A percentile compares a stretch with the other conserved stretches of the same genome.
Evolutionary conservation across 2,329 filamentous ascomycete species (phyloP).

Genomic region (Venturia asperata): DNA sequence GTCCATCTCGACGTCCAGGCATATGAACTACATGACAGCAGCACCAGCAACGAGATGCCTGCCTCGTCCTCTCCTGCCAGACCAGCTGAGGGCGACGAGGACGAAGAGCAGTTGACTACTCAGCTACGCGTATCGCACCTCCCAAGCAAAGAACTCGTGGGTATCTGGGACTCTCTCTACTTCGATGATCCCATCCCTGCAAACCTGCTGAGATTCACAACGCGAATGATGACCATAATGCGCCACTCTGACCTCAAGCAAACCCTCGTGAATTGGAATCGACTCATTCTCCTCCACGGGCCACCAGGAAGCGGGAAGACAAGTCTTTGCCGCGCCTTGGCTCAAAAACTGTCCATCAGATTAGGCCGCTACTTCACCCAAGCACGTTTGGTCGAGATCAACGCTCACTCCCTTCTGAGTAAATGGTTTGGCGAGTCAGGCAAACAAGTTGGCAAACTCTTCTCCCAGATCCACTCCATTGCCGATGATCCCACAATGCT

Average conservation of each 20-base stretch:
- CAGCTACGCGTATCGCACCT: slow-evolving; percentile 32
- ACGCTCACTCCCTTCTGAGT: slow-evolving; percentile 40
- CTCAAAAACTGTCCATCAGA: slow-evolving; percentile 46
- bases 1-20: slow-evolving; percentile 38
- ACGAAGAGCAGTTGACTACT: slow-evolving; percentile 26
- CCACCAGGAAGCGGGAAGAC: slow-evolving; percentile 41
- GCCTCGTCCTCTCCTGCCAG: slow-evolving; percentile 22
- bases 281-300: slow-evolving; percentile 38
- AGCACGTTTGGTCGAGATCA: slow-evolving; percentile 39
- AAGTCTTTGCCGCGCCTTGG: slow-evolving; percentile 40
- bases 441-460: slow-evolving; percentile 38
- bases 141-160: slow-evolving; percentile 35
- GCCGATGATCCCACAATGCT: slow-evolving; percentile 37
- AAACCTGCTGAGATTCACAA: slow-evolving; percentile 35
- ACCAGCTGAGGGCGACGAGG: slow-evolving; percentile 21
- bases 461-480: slow-evolving; percentile 33
- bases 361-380: slow-evolving; percentile 33
- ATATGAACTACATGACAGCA: slow-evolving; percentile 32
- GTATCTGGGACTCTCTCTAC: slow-evolving; percentile 39
- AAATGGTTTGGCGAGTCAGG: slow-evolving; percentile 45
- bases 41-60: slow-evolving; percentile 24
- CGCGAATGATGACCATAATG: slow-evolving; percentile 35
- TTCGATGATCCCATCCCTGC: slow-evolving; percentile 39
- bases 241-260: slow-evolving; percentile 30
- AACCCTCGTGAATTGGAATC: slow-evolving; percentile 40